phyloP scores from a whole-genome alignment of 73 alveolate genomes.

The Uronychia setigera region DNA sequence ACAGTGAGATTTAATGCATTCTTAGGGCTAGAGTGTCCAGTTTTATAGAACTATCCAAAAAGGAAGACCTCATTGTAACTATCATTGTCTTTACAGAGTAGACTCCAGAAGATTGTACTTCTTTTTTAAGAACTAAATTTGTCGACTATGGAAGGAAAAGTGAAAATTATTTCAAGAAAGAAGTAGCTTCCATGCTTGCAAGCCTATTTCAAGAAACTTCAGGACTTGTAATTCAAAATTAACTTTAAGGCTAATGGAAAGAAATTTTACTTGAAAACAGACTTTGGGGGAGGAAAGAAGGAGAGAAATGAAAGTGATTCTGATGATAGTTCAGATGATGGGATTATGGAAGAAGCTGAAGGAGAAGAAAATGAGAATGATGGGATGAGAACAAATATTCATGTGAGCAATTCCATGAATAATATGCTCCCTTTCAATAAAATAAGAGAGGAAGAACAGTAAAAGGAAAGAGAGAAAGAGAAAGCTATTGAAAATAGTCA shows the following conservation, averaged over 20 bases:
- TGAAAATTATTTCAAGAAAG: not conserved
- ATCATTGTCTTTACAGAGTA: not conserved
- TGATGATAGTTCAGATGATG: constrained; percentile 23
- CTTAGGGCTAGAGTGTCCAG: not conserved
- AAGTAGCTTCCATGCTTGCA: not conserved
- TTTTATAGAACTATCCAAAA: not conserved
- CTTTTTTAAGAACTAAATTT: not conserved
- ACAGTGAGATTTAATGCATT: no score
- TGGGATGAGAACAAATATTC: not conserved
- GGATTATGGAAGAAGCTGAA: not conserved
- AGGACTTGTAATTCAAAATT: not conserved
- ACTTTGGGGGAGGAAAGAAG: constrained; percentile 2
- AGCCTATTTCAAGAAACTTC: not conserved
- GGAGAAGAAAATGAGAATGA: constrained; percentile 6
- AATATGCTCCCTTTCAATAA: constrained; percentile 23
- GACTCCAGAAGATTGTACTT: not conserved
- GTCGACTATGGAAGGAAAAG: not conserved
- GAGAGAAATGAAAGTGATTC: constrained; percentile 1
- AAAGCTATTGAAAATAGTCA: not conserved
- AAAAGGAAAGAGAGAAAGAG: constrained; percentile 19
- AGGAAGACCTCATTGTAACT: constrained; percentile 2
- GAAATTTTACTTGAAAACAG: constrained; percentile 13
- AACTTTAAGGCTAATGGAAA: not conserved
- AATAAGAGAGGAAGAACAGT: not conserved
- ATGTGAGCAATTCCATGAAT: constrained; percentile 9